Percentiles rank a stretch among this genome's conserved stretches.
Evolutionary conservation across 2,329 filamentous ascomycete genomes (phyloP).

Genomic region (Verticillium isaacii): DNA sequence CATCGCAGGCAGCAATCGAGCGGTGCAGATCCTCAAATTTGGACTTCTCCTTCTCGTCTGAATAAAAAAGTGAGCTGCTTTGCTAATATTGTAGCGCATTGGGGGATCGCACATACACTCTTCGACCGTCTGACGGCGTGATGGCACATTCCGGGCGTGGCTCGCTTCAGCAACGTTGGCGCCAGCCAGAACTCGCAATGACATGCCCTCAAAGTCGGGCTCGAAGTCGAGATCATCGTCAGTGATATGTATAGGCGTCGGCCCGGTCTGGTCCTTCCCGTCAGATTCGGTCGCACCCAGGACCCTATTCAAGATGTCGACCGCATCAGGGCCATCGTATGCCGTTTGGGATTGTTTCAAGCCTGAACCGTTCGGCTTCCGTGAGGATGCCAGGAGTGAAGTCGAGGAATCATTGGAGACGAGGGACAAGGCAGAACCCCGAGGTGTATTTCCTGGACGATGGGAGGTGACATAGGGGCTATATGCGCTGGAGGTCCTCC

Average conservation of each 20-base stretch:
- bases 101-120: constrained; percentile 57
- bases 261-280: constrained; percentile 7
- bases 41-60: constrained; percentile 74
- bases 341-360: constrained; percentile 54
- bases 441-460: constrained; percentile 62
- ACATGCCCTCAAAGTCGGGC: constrained; percentile 75
- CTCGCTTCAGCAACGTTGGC: constrained; percentile 21
- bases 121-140: constrained; percentile 59
- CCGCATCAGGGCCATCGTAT: constrained; percentile 59
- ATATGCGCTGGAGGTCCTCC: constrained; percentile 62
- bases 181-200: constrained; percentile 65
- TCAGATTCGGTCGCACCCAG: constrained; percentile 24
- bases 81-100: neutral
- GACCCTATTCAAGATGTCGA: constrained; percentile 59
- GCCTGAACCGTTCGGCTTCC: constrained; percentile 62
- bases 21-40: constrained; percentile 87
- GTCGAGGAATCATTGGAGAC: constrained; percentile 70
- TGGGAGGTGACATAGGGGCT: constrained; percentile 65
- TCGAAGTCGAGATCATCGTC: constrained; percentile 55
- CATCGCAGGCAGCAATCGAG: constrained; percentile 86
- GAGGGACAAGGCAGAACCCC: constrained; percentile 76
- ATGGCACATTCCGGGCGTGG: constrained; percentile 20
- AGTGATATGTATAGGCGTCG: constrained; percentile 23
- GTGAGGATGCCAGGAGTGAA: constrained; percentile 64
- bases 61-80: constrained; percentile 8